Conservation (phyloP, 1,139 yeast species). For the Taphrina pruni region DNA sequence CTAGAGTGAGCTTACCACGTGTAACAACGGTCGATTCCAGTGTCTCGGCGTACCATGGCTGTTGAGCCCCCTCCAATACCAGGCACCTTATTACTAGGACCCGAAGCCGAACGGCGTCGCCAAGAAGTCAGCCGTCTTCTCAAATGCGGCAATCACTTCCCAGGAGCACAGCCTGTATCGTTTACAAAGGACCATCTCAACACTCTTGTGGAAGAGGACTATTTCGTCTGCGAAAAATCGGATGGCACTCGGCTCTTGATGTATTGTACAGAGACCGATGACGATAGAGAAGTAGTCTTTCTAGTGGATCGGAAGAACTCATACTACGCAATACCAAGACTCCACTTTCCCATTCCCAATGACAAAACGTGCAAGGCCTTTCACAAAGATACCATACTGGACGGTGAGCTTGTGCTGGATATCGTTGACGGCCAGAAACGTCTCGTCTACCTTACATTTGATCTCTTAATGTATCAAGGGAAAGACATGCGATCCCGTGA, state of each 20-base stretch:
- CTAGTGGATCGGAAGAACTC: constrained; percentile 86
- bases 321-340: constrained; percentile 70
- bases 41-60: constrained; percentile 10
- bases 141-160: constrained; percentile 36
- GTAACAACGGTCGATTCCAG: too few relatives aligned
- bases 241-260: constrained; percentile 89
- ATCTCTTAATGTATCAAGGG: constrained; percentile 84
- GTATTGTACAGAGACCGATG: constrained; percentile 69
- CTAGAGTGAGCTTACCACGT: too few relatives aligned
- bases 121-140: constrained; percentile 17
- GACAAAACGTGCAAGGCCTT: constrained; percentile 48
- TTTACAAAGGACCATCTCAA: constrained; percentile 75
- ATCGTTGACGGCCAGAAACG: constrained; percentile 63
- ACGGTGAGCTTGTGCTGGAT: constrained; percentile 83
- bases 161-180: constrained; percentile 93
- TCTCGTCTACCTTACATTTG: constrained; percentile 83
- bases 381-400: constrained; percentile 87
- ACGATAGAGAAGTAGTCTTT: constrained; percentile 57
- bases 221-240: constrained; percentile 89
- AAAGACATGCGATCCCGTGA: constrained; percentile 69
- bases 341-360: constrained; percentile 77
- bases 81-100: constrained; percentile 24
- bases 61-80: constrained; percentile 35
- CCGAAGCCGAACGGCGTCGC: constrained; percentile 24
- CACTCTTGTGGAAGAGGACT: constrained; percentile 64